These are phyloP conservation scores for Aegilops bicornis DNA, from an alignment of 176 grass and related monocot genomes.

Conservation along the genomic window DNA sequence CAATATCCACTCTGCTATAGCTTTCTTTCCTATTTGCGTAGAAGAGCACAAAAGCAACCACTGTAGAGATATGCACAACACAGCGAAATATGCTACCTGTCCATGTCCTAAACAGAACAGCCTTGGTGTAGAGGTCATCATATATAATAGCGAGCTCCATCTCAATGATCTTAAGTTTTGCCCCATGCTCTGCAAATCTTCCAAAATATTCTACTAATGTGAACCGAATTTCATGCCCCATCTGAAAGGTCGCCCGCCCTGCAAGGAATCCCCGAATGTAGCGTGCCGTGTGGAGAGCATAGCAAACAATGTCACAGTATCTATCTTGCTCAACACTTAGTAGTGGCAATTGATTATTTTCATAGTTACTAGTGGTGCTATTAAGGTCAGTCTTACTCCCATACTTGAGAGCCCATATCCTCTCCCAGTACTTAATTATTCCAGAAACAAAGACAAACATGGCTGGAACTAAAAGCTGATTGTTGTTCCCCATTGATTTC, in stretches of 20 bases:
- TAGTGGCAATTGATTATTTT: background rate
- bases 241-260: background rate
- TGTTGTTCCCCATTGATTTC: background rate
- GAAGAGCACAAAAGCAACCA: background rate
- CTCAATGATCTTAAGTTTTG: background rate
- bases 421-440: background rate
- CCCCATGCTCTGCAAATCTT: background rate
- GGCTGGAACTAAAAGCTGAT: background rate
- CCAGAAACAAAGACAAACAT: background rate
- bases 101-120: background rate
- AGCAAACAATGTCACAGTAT: background rate
- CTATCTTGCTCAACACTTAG: background rate
- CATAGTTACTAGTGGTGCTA: background rate
- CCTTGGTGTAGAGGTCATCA: constrained; percentile 12
- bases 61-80: background rate
- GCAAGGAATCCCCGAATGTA: background rate
- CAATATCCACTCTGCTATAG: background rate
- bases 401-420: background rate
- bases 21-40: background rate
- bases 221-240: background rate
- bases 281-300: background rate
- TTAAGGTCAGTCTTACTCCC: background rate
- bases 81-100: background rate
- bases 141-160: background rate
- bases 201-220: background rate